Evolutionary conservation across 2,329 filamentous ascomycete genomes (phyloP).

Genomic region (Fusarium floridanum): DNA sequence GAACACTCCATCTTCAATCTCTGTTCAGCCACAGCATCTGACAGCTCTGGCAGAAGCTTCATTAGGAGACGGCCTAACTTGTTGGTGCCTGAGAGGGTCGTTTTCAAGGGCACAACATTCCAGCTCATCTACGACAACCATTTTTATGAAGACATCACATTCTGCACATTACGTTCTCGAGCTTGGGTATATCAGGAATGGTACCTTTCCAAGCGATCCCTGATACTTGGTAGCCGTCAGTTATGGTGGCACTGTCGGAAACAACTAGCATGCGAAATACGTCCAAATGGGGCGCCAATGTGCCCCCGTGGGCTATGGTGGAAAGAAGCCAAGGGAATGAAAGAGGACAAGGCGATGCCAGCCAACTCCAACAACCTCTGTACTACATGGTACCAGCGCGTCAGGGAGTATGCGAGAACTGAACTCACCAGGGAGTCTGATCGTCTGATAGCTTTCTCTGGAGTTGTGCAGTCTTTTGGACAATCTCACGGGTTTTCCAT

Average conservation of each 20-base stretch:
- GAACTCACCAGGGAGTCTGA: neutral
- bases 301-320: neutral
- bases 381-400: neutral
- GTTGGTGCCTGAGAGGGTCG: neutral
- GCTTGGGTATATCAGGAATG: constrained; percentile 6
- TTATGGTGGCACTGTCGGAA: constrained; percentile 4
- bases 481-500: neutral
- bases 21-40: neutral
- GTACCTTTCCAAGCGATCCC: neutral
- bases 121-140: neutral
- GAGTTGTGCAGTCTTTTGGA: neutral
- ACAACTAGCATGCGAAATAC: neutral
- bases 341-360: neutral
- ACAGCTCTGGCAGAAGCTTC: neutral
- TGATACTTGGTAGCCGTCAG: neutral
- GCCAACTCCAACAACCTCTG: neutral
- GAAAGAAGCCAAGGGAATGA: neutral
- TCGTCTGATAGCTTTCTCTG: neutral
- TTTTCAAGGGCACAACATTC: neutral
- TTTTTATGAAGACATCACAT: neutral
- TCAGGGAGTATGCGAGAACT: neutral
- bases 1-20: neutral
- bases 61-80: neutral
- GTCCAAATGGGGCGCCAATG: neutral
- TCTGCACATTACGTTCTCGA: neutral